Base-by-base conservation (phyloP, 139 green algal species). In the Prasinococcaceae sp. region DNA sequence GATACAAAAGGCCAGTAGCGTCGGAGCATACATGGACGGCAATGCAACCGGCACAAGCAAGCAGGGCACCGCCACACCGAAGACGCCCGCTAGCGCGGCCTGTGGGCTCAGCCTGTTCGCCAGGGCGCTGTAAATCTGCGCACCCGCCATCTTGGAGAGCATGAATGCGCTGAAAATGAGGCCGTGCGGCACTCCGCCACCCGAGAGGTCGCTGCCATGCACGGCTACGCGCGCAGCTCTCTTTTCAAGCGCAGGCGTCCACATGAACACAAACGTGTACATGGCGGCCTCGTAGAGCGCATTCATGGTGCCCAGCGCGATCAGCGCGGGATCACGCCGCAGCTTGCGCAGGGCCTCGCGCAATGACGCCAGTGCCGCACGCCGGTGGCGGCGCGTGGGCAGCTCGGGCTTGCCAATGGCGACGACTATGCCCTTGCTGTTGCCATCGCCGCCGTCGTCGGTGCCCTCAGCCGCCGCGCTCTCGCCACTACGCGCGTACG, bases 201-300 rank as follows among this genome's bases (percentile, higher is more conserved):
- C 46, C 2, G 22, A 24, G 17, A n/a, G 16, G 8, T 20, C 33
- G 6, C n/a, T 36, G 3, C 36, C 35, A 8, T n/a, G 17, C 17
- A 48, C 12, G 41, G 14, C 23, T 48, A 22, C 20, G 45, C 23
- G n/a, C 45, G 23, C 45, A 17, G 8, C 45, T 9, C 20, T 79
- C 57, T 64, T 58, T 73, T 94, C 80, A 40, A 94, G 73, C 10
- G 82, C 78, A 16, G 83, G 81, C 1, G 85, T 94, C 85, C 85
- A 94, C 53, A 94, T 69, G 72, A 94, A 94, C 1, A 93, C 82
- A 65, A 93, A 94, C 4, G 82, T 86, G 72, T 94, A 93, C 84
- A 94, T 89, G 60, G 60, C 53, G 2, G 72, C 85, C 61, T 94
- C 85, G 63, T 92, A 94, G 47, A 94, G 58, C 6, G 77, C 67